These are phyloP conservation scores for Colletotrichum cereale DNA, from an alignment of 2,329 filamentous ascomycete species.

Conservation along the genomic window DNA sequence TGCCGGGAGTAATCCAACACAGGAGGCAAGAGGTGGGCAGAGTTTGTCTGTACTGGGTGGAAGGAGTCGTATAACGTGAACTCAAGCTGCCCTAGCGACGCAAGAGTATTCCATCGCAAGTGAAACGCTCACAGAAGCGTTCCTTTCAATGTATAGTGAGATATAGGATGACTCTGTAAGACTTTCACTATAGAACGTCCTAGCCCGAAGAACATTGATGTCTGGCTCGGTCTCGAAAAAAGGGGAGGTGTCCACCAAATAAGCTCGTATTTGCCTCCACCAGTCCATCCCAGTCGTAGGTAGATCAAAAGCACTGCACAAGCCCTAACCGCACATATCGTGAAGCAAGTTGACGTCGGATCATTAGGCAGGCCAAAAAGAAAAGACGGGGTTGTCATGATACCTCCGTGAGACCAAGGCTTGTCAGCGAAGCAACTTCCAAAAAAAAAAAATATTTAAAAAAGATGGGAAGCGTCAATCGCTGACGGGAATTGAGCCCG, in stretches of 20 bases:
- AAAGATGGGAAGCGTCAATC: slow-evolving; percentile 3
- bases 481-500: slow-evolving; percentile 35
- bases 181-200: background rate
- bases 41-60: background rate
- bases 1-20: no score
- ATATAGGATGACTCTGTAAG: background rate
- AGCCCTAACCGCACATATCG: slow-evolving; percentile 17
- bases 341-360: background rate
- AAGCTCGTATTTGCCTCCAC: background rate
- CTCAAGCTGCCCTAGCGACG: background rate
- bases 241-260: background rate
- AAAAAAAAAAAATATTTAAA: background rate
- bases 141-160: background rate
- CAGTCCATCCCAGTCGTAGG: background rate
- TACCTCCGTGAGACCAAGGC: no score
- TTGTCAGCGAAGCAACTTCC: background rate
- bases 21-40: background rate
- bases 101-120: background rate
- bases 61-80: background rate
- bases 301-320: background rate
- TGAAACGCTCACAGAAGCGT: background rate
- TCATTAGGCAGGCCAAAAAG: background rate
- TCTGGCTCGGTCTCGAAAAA: no score
- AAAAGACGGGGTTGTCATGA: no score
- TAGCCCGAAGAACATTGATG: background rate